Conservation (phyloP, 2,329 filamentous ascomycete genomes). For the Neocatenulostroma microsporum region DNA sequence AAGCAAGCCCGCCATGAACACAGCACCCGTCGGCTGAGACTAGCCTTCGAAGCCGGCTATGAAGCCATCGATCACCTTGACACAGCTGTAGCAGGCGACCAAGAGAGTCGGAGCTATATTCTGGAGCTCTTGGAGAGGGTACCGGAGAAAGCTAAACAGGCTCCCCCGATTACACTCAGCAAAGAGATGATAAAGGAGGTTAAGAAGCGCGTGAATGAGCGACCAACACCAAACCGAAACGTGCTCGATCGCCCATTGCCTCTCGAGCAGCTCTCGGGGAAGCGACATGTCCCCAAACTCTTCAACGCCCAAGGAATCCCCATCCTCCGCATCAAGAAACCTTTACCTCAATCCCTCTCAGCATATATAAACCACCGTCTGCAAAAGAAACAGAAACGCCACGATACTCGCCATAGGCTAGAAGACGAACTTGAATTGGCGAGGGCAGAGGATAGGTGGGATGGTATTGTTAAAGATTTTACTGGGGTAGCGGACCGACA, state of each 20-base stretch:
- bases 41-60: slow-evolving; percentile 61
- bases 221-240: not conserved
- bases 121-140: slow-evolving; percentile 20
- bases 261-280: slow-evolving; percentile 37
- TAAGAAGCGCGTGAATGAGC: not conserved
- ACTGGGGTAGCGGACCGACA: slow-evolving; percentile 7
- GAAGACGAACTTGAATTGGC: slow-evolving; percentile 36
- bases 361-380: slow-evolving; percentile 50
- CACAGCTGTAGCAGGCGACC: slow-evolving; percentile 29
- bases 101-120: slow-evolving; percentile 22
- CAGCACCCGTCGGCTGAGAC: slow-evolving; percentile 53
- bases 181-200: slow-evolving; percentile 1
- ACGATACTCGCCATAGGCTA: slow-evolving; percentile 34
- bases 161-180: slow-evolving; percentile 5
- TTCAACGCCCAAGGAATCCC: slow-evolving; percentile 48
- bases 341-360: slow-evolving; percentile 54
- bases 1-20: slow-evolving; percentile 50
- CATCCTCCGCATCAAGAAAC: slow-evolving; percentile 60
- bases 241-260: slow-evolving; percentile 24
- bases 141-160: slow-evolving; percentile 18
- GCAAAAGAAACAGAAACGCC: slow-evolving; percentile 35
- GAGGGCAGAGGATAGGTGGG: slow-evolving; percentile 43
- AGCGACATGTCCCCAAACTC: slow-evolving; percentile 53
- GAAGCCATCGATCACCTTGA: slow-evolving; percentile 43
- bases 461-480: slow-evolving; percentile 29